Percentiles rank a stretch among this genome's conserved stretches.
Conservation (phyloP, 441 rosid genomes). For the Bocquillonia castaneifolia region DNA sequence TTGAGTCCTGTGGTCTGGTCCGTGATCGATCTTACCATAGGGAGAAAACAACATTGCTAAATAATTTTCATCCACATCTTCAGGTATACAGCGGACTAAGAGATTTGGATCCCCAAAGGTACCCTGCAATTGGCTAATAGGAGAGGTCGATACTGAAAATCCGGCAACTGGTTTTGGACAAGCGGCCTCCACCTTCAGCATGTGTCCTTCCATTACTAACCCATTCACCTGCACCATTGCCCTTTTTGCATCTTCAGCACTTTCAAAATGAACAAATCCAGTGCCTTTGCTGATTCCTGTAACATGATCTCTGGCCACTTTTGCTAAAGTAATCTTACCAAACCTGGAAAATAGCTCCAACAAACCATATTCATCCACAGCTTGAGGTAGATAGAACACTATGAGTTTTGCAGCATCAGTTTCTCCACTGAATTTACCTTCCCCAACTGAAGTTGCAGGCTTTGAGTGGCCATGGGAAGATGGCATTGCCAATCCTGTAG, state of each 20-base stretch:
- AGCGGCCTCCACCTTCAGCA: background rate
- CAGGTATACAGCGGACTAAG: background rate
- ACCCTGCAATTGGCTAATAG: background rate
- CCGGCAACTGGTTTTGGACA: background rate
- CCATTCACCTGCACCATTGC: background rate
- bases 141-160: background rate
- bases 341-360: background rate
- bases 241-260: background rate
- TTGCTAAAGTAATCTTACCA: background rate
- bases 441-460: background rate
- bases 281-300: conserved; percentile 9
- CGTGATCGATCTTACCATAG: background rate
- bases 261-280: conserved; percentile 2
- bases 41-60: background rate
- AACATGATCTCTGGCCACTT: background rate
- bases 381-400: background rate
- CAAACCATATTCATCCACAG: conserved; percentile 4
- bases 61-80: conserved; percentile 4
- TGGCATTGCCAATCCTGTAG: background rate
- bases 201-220: background rate
- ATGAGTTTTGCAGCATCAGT: background rate
- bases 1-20: background rate
- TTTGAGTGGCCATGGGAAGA: background rate
- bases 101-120: background rate
- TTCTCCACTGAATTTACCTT: background rate